Conservation (phyloP, 768 basidiomycete genomes). For the Termitomyces sp. region DNA sequence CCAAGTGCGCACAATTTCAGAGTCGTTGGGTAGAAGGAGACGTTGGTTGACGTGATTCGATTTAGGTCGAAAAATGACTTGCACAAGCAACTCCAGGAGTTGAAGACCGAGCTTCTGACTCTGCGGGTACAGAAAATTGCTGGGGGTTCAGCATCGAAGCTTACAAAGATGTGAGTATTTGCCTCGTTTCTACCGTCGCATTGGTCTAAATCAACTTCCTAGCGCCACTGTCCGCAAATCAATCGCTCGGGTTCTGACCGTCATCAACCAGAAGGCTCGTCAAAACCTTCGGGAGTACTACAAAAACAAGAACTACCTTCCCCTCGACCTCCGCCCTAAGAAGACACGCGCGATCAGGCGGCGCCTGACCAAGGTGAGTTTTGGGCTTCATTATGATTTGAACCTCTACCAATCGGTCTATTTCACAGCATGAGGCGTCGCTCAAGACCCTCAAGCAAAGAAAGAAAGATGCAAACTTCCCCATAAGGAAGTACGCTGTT, state of each 20-base stretch:
- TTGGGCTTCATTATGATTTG: not conserved
- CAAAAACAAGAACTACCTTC: constrained; percentile 94
- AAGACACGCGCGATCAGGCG: constrained; percentile 98
- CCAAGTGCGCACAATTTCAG: constrained; percentile 62
- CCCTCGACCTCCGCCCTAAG: constrained; percentile 96
- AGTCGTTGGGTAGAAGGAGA: not conserved
- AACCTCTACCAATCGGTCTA: not conserved
- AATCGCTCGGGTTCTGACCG: constrained; percentile 95
- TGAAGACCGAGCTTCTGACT: constrained; percentile 91
- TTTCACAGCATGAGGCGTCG: constrained; percentile 67
- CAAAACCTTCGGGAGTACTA: constrained; percentile 97
- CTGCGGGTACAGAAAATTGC: constrained; percentile 98
- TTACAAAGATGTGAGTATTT: constrained; percentile 90
- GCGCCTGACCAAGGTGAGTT: constrained; percentile 79
- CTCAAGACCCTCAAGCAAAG: constrained; percentile 87
- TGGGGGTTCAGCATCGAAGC: constrained; percentile 90
- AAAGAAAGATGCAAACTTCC: constrained; percentile 96
- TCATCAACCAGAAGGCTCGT: constrained; percentile 97
- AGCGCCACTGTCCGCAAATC: constrained; percentile 97
- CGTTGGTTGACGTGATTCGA: constrained; percentile 9
- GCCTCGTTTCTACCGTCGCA: not conserved
- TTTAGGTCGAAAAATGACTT: constrained; percentile 94
- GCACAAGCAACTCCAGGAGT: constrained; percentile 85
- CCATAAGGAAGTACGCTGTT: constrained; percentile 89
- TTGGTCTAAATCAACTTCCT: not conserved